phyloP scores from a whole-genome alignment of 2,329 filamentous ascomycete species.

The Aspergillus oerlinghausenensis region DNA sequence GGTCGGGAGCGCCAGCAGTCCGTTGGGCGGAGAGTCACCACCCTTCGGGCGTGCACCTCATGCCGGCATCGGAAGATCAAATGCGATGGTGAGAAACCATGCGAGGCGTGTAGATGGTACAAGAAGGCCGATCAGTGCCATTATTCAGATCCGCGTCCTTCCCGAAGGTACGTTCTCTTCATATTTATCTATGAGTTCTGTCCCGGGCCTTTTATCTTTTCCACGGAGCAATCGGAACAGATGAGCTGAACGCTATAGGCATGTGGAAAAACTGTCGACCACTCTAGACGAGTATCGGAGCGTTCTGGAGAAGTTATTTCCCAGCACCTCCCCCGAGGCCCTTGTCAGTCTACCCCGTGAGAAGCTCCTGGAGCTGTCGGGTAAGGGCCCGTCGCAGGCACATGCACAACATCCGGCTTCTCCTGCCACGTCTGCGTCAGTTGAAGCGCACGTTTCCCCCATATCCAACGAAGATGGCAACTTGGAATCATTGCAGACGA shows the following conservation, averaged over 20 bases:
- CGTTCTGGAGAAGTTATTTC: constrained; percentile 60
- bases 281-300: constrained; percentile 62
- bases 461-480: constrained; percentile 48
- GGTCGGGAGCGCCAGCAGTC: constrained; percentile 33
- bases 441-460: constrained; percentile 37
- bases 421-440: constrained; percentile 47
- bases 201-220: not conserved
- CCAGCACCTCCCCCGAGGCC: constrained; percentile 52
- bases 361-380: constrained; percentile 56
- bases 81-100: constrained; percentile 76
- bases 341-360: constrained; percentile 52
- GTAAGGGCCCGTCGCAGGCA: constrained; percentile 14
- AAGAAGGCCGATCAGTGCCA: constrained; percentile 73
- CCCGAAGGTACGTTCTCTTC: constrained; percentile 60
- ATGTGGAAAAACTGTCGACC: constrained; percentile 57
- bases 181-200: not conserved
- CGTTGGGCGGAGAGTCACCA: constrained; percentile 33
- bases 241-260: constrained; percentile 17
- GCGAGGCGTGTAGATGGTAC: constrained; percentile 77
- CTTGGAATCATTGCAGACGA: constrained; percentile 62
- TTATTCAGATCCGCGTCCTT: constrained; percentile 77
- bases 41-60: constrained; percentile 60
- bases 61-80: constrained; percentile 79
- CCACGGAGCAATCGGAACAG: not conserved
- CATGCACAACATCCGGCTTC: constrained; percentile 35